Evolutionary conservation across 768 basidiomycete species (phyloP), one percentile per base, ranked within the genome.

Genomic region (Boletus sensibilis): DNA sequence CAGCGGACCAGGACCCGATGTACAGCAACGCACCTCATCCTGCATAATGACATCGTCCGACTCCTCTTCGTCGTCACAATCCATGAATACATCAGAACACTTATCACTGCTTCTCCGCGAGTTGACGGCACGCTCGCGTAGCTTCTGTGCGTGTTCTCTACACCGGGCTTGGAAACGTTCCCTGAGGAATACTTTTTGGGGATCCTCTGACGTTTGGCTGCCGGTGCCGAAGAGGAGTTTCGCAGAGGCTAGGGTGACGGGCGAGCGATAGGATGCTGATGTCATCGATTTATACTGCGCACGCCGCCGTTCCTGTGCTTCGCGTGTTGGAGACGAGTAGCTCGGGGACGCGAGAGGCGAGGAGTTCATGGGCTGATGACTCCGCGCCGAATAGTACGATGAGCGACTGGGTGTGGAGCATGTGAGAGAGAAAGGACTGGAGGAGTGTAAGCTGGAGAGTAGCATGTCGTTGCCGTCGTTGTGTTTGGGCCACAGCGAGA

Each of bases 141-240:
- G 82, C 59, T 79, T 79, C 34, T 76, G 74, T 0, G 84, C 86
- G 20, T 86, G 76, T 65, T 87, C 84, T 42, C 86, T 64, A 67
- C 86, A 88, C 48, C 81, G 78, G 4, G 79, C 80, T 62, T 80
- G 81, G 58, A 89, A 81, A 31, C 81, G 79, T 50, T 85, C 83
- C 27, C 84, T 72, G 46, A 90, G 67, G 45, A 89, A 79, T 5
- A 72, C 61, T 40, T 80, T 84, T 53, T 83, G 80, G 0, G 84
- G 73, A 18, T 82, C 78, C 51, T 79, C 79, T 2, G 69, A 59
- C 1, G 64, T 50, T 46, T 64, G 63, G 16, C 14, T 59, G 5
- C 46, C 48, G 14, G n/a, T 5, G 31, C 57, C 50, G 39, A 64
- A 69, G 23, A 65, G 59, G 4, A 58, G 55, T 14, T 64, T 58